Conservation (phyloP, 805 yeast genomes). For the Wickerhamiella hasegawae region DNA sequence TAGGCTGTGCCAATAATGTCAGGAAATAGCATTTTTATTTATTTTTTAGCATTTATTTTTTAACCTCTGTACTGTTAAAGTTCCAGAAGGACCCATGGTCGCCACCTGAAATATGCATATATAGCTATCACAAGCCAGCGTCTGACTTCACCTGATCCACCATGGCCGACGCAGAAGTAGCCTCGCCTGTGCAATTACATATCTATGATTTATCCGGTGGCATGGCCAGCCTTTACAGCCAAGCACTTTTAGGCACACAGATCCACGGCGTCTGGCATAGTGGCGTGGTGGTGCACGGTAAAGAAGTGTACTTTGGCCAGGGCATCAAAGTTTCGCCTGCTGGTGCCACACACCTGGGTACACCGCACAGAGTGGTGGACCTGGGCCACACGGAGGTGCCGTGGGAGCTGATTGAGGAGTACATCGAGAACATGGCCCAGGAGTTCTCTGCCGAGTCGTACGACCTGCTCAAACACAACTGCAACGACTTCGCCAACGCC, state of each 20-base stretch:
- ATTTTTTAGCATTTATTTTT: no score
- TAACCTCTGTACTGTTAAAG: no score
- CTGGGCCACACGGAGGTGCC: conserved; percentile 39
- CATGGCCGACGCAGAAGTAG: no score
- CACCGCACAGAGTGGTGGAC: conserved; percentile 35
- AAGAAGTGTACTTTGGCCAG: conserved; percentile 45
- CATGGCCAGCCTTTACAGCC: conserved; percentile 28
- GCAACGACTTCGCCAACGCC: conserved; percentile 51
- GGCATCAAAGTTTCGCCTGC: conserved; percentile 36
- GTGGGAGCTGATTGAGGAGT: conserved; percentile 37
- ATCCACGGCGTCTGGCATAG: conserved; percentile 58
- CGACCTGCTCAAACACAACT: conserved; percentile 45
- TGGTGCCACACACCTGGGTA: conserved; percentile 44
- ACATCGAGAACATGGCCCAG: conserved; percentile 30
- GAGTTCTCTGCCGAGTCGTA: conserved; percentile 34
- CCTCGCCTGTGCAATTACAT: conserved; percentile 31
- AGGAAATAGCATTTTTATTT: no score
- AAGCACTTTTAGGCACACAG: conserved; percentile 33
- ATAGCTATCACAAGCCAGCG: no score
- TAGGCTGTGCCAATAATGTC: no score
- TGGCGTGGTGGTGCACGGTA: conserved; percentile 34
- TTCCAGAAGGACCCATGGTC: no score
- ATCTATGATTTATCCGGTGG: conserved; percentile 53
- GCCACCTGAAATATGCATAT: no score
- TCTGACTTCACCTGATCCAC: no score